Evolutionary conservation across 768 basidiomycete species (phyloP), one percentile per base, ranked within the genome.

Genomic region (Tylopilus subfusipes): DNA sequence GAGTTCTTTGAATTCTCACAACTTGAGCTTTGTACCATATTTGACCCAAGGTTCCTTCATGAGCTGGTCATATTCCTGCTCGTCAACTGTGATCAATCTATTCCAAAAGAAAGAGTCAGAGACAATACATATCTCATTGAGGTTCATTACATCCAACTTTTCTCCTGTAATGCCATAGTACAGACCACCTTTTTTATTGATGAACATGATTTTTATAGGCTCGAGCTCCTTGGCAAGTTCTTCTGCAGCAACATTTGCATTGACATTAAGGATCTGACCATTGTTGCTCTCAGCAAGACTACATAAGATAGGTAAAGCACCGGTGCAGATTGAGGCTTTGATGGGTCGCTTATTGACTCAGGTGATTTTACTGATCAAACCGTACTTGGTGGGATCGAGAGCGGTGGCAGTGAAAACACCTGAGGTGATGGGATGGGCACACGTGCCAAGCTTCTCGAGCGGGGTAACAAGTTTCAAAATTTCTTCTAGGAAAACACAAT

Each of bases 31-130:
- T 59, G 96, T 98, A 56, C 96, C 97, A 69, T 85, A 98, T 71
- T 97, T 97, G 72, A 99, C 96, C 97, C 97, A 99, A 7, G 94
- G 82, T 73, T n/a, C n/a, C n/a, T n/a, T n/a, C n/a, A n/a, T n/a
- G n/a, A n/a, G n/a, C n/a, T n/a, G n/a, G n/a, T n/a, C n/a, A n/a
- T n/a, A n/a, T n/a, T n/a, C n/a, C n/a, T n/a, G n/a, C n/a, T n/a
- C n/a, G n/a, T n/a, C n/a, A 45, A 11, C 1, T 9, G 30, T 13
- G 47, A 16, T 42, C 56, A 38, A 48, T 44, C 30, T 31, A 30
- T 13, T 55, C 16, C 29, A n/a, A n/a, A n/a, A n/a, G 9, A 34
- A 42, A 46, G 27, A 53, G 43, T 16, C 3, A 2, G 7, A 42
- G 16, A 43, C 2, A 14, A 30, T 19, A 54, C 61, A 36, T 60